Conservation (phyloP, 257 asterid species). For the Nicotiana attenuata region DNA sequence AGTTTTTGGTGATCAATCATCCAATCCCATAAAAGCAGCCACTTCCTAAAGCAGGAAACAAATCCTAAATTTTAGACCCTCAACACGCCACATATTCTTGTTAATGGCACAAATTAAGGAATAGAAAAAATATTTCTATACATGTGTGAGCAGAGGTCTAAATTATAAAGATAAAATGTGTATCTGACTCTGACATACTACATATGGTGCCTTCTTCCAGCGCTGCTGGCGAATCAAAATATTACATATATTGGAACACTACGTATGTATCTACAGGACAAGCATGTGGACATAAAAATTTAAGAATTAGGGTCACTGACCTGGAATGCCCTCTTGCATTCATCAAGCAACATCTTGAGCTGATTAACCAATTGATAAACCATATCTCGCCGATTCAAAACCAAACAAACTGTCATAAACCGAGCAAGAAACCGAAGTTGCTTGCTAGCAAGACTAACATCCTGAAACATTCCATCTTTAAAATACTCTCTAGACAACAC, state of each 20-base stretch:
- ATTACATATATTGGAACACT: not conserved
- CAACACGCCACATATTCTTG: not conserved
- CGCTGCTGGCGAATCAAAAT: not conserved
- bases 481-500: constrained; percentile 87
- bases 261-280: not conserved
- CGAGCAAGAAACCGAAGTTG: constrained; percentile 91
- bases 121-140: not conserved
- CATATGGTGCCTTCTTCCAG: not conserved
- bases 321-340: constrained; percentile 89
- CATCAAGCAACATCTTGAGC: constrained; percentile 86
- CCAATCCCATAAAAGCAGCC: not conserved
- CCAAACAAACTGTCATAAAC: constrained; percentile 85
- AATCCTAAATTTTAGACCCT: not conserved
- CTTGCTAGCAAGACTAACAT: constrained; percentile 71
- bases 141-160: not conserved
- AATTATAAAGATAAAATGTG: not conserved
- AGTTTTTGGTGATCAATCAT: not conserved
- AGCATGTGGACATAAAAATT: constrained; percentile 1
- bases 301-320: constrained; percentile 26
- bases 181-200: not conserved
- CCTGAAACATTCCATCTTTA: constrained; percentile 89
- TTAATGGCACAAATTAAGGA: not conserved
- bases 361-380: constrained; percentile 85
- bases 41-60: not conserved
- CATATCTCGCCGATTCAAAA: constrained; percentile 76